Base-by-base conservation (phyloP, 306 rosid genomes). In the Pyrus bretschneideri region DNA sequence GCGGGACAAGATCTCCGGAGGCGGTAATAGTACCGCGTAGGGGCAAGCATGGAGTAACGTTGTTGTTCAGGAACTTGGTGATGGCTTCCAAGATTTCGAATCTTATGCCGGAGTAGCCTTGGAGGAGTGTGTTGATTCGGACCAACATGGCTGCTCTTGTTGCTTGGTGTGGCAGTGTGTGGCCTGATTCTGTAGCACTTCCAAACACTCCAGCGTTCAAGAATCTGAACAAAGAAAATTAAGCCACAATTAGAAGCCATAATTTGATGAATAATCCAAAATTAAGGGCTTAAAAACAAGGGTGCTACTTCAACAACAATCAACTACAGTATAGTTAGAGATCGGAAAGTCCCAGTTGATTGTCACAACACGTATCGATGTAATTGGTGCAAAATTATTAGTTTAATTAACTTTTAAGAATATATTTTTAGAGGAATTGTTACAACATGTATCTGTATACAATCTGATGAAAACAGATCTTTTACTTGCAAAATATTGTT, bases 151-250 rank as follows among this genome's bases (percentile, higher is more conserved):
- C 98, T 5, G 98, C 97, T 64, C 98, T 88, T 0, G 96, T 87
- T 27, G 98, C 86, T 0, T 93, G 72, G 80, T 84, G 94, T 4
- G 98, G 96, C 75, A 94, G 46, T 17, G 88, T 91, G 76, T 93
- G 93, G 13, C 80, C 75, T 0, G 96, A 59, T 58, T 91, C 96
- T 21, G 87, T 89, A 5, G 93, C 90, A 23, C 78, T 83, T 69
- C 98, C 97, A 70, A 91, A 91, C 45, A 94, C 88, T 49, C 98
- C 98, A 80, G 96, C 93, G 19, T 94, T 94, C 89, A 94, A 84
- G 59, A 94, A 91, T 81, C 98, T 92, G 81, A 27, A 86, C 31
- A 61, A 67, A 10, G 3, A 49, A 51, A 63, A 10, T 40, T 1
- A 11, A 19, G 13, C 0, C 4, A 27, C 45, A 62, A 23, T 44